Base-by-base conservation (phyloP, 179 eudicot species). In the Beta corolliflora region DNA sequence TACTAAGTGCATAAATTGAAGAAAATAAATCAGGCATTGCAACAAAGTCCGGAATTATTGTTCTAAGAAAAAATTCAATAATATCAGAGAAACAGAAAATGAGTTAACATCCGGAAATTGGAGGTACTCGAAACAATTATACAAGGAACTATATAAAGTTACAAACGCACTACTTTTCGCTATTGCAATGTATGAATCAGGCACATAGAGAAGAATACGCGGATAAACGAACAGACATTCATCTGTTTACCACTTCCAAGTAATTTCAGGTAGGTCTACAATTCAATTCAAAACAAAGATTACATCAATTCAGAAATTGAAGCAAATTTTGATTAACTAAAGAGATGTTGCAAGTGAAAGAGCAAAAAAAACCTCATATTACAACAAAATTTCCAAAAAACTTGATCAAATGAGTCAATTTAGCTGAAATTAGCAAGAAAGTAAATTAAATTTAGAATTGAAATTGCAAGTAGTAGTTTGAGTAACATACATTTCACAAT, bases 401-500 rank as follows among this genome's bases (percentile, higher is more conserved):
- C 11, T 19, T n/a, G 11, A 5, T 3, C n/a, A 71, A 44, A 48
- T 41, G 54, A 21, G 15, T 53, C 44, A 53, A 53, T 29, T 55
- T 9, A 55, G 77, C 65, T 74, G 29, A 74, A 74, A 56, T 55
- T 56, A 31, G 66, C 29, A 73, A 53, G 19, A 25, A 54, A 50
- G 10, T 41, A 52, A 12, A 13, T 7, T 6, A 14, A 41, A 56
- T 56, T 0, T 4, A 58, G n/a, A 55, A 29, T 73, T 54, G 63
- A 55, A 73, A 54, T 25, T 3, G 25, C 19, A 4, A 31, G 36
- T 0, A 73, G 48, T 29, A 15, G 21, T 48, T 53, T 14, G 23
- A 75, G 12, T 75, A 5, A 19, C 77, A 15, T 75, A 75, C 77
- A 56, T 75, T 75, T 19, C 6, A 73, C 52, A 56, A 75, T 16